These are phyloP conservation scores for Fraxinus nigra DNA, from an alignment of 305 asterid species.

Conservation along the genomic window DNA sequence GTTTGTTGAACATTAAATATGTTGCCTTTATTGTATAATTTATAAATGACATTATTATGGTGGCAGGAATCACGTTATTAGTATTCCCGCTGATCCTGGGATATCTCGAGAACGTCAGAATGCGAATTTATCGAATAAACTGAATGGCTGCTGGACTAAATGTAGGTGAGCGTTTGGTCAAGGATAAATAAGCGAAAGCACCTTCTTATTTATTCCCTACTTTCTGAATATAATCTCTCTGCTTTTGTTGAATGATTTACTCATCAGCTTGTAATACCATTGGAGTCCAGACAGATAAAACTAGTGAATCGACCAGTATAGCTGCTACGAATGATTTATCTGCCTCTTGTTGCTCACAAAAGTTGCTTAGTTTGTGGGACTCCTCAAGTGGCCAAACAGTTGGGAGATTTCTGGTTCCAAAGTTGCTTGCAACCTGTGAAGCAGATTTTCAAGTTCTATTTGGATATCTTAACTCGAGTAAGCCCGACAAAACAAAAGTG, in stretches of 20 bases:
- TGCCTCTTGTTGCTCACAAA: slow-evolving; percentile 35
- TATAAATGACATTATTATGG: slow-evolving; percentile 20
- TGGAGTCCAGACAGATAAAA: slow-evolving; percentile 57
- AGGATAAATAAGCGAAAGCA: slow-evolving; percentile 18
- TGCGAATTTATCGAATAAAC: slow-evolving; percentile 30
- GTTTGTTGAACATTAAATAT: neutral
- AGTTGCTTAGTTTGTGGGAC: slow-evolving; percentile 68
- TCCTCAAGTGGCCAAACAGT: slow-evolving; percentile 42
- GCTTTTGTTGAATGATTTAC: slow-evolving; percentile 28
- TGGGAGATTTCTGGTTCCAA: slow-evolving; percentile 53
- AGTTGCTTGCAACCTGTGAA: slow-evolving; percentile 58
- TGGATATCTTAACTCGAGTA: slow-evolving; percentile 48
- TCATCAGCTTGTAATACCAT: slow-evolving; percentile 46
- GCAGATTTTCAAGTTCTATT: slow-evolving; percentile 64
- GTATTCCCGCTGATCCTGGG: slow-evolving; percentile 37
- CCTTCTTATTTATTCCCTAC: slow-evolving; percentile 17
- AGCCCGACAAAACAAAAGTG: slow-evolving; percentile 21
- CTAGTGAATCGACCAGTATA: slow-evolving; percentile 36
- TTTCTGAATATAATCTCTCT: slow-evolving; percentile 18
- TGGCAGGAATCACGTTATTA: slow-evolving; percentile 33
- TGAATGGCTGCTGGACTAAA: slow-evolving; percentile 36
- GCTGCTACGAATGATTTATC: slow-evolving; percentile 18
- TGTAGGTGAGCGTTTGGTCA: slow-evolving; percentile 55
- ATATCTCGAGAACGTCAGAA: slow-evolving; percentile 31
- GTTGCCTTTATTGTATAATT: neutral